Evolutionary conservation across 2,329 filamentous ascomycete species (phyloP), one percentile per base, ranked within the genome.

Genomic region (Leptoxyphium fumago): DNA sequence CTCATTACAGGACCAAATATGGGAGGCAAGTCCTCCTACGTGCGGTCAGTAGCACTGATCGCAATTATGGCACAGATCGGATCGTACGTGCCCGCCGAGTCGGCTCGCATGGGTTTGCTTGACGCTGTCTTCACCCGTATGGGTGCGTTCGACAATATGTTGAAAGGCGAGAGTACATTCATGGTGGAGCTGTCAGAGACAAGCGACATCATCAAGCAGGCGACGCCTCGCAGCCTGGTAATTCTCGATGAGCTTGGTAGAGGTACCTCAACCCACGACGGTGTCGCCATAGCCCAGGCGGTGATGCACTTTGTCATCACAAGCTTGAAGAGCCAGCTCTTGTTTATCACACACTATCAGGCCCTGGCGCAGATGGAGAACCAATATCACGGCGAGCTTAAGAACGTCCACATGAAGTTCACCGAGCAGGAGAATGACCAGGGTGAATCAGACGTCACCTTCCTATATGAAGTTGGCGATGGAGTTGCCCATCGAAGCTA

Each of bases 341-440:
- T 98, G 38, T 98, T 98, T 69, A 94, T 98, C 61, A 98, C 91
- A 2, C 91, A 98, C 65, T 98, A 98, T 62, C 91, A 98, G 65
- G 81, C 80, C 51, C 74, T 98, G 1, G 71, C 74, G n/a, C 77
- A 79, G 9, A 73, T 94, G 49, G 81, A 80, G 9, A 74, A 78
- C 21, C 78, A 77, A 1, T 82, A 93, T 46, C 68, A 70, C 11
- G 71, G 73, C 1, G 81, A 77, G 55, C 60, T 95, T 53, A 78
- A 73, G 53, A 96, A 96, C 61, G 84, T 95, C 40, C 91, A 98
- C 61, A 96, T 98, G 89, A 77, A 77, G 42, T 98, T 98, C 63
- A 78, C 74, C 2, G 74, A 77, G 56, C 62, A 68, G 34, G 61
- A 64, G 40, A 56, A 54, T 1, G 67, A 68, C 1, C 68, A 65